These are phyloP conservation scores for Puccinia hordei DNA, from an alignment of 1,284 basidiomycete genomes.

Conservation along the genomic window DNA sequence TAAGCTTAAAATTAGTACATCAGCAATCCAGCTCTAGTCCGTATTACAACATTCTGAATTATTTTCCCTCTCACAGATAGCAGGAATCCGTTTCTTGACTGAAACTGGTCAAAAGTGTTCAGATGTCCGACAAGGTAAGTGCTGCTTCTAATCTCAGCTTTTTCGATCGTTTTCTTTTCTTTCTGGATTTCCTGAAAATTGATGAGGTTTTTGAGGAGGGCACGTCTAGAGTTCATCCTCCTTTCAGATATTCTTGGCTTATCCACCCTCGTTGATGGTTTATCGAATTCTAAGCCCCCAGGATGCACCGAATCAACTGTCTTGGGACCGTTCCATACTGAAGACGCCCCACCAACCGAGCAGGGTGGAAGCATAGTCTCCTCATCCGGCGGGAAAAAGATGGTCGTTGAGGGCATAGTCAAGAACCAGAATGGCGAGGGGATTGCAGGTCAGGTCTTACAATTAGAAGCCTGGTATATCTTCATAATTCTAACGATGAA, in stretches of 20 bases:
- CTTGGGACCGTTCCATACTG: constrained; percentile 80
- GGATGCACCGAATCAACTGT: constrained; percentile 66
- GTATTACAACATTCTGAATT: neutral
- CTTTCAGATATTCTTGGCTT: constrained; percentile 77
- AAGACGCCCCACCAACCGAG: constrained; percentile 72
- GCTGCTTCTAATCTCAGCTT: constrained; percentile 50
- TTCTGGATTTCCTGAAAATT: no score
- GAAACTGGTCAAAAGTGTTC: constrained; percentile 51
- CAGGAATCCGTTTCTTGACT: constrained; percentile 37
- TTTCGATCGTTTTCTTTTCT: no score
- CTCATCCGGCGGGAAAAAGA: constrained; percentile 77
- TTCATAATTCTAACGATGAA: neutral
- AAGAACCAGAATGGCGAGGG: constrained; percentile 70
- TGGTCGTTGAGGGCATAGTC: constrained; percentile 76
- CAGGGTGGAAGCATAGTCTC: constrained; percentile 69
- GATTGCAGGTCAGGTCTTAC: constrained; percentile 14
- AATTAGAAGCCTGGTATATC: neutral
- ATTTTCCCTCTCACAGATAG: constrained; percentile 4
- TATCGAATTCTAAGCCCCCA: constrained; percentile 71
- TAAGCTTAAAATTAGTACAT: constrained; percentile 59
- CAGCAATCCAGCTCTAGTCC: neutral
- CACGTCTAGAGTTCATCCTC: constrained; percentile 73
- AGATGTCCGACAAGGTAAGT: constrained; percentile 53
- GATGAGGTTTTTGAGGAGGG: constrained; percentile 59
- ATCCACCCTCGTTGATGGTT: constrained; percentile 73